Base-by-base conservation (phyloP, 192 early-diverging fungal species). In the Gamsiella multidivaricata region DNA sequence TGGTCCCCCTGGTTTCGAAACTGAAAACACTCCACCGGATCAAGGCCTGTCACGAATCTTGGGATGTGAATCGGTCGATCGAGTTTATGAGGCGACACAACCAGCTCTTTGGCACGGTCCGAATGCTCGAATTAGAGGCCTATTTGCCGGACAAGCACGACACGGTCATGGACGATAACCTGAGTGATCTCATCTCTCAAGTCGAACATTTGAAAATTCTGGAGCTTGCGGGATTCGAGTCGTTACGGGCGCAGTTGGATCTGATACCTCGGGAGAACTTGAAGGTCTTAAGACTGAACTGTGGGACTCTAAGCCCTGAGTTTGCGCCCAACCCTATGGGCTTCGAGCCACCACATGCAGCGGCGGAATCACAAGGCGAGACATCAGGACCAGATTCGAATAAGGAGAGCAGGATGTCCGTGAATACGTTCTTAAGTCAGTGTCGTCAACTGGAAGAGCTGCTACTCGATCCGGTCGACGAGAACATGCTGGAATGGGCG, bases 381-480 rank as follows among this genome's bases (percentile, higher is more conserved):
- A 26, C n/a, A 32, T 6, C 8, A 11, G 20, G 60, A 15, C 22
- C 39, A 31, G 9, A 15, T 3, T 53, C 34, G 7, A 22, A 23
- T 2, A 32, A 51, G 20, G 45, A 52, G 29, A 54, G 39, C 5
- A 57, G 62, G 39, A 78, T 69, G 47, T 25, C 49, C 5, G 46
- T 78, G 17, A 63, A 47, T 23, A 36, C n/a, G 0, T 78, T 78
- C 10, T 53, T 78, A 54, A 78, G 74, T 20, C 65, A 53, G 2
- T 78, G 74, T 33, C 60, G 74, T 25, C 59, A 78, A 23, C 11
- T 78, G 29, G 65, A 78, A 39, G 74, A 78, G 43, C 45, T 78
- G 26, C 20, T 63, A 11, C 23, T 78, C 23, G 54, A 64, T 1
- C 42, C 74, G 29, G 74, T 78, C 0, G 61, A 78, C 29, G 74